These are phyloP conservation scores for Penicillium daleae DNA, from an alignment of 495 filamentous ascomycete species.

Conservation along the genomic window DNA sequence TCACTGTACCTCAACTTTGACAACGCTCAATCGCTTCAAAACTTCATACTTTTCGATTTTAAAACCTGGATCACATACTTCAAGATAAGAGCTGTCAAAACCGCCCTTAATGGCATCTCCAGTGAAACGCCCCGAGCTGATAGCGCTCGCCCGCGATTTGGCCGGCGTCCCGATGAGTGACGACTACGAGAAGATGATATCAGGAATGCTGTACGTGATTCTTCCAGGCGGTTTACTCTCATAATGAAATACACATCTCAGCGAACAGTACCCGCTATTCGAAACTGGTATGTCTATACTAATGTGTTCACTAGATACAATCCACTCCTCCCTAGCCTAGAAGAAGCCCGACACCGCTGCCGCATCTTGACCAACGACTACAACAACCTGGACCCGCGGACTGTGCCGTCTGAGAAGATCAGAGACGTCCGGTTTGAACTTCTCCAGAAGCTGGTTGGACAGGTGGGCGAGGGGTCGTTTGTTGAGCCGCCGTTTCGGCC, in stretches of 20 bases:
- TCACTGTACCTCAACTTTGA: neutral
- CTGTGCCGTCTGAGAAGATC: conserved; percentile 40
- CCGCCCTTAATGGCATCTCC: conserved; percentile 38
- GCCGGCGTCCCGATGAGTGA: conserved; percentile 48
- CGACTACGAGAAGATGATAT: conserved; percentile 60
- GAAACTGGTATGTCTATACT: neutral
- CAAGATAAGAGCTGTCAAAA: neutral
- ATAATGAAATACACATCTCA: neutral
- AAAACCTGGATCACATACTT: neutral
- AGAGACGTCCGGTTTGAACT: conserved; percentile 38
- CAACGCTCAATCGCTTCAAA: neutral
- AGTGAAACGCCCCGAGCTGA: conserved; percentile 48
- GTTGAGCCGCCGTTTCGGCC: conserved; percentile 56
- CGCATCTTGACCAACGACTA: conserved; percentile 49
- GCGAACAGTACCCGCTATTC: neutral
- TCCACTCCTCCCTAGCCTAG: conserved; percentile 42
- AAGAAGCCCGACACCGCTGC: conserved; percentile 48
- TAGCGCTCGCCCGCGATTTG: conserved; percentile 47
- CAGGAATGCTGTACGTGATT: conserved; percentile 51
- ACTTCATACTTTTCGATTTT: neutral
- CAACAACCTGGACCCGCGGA: conserved; percentile 51
- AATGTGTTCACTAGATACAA: conserved; percentile 39
- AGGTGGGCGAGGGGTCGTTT: conserved; percentile 47
- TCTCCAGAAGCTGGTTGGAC: conserved; percentile 46
- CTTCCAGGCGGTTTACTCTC: neutral